These are phyloP conservation scores for Avicennia marina DNA, from an alignment of 257 asterid species.

Conservation along the genomic window DNA sequence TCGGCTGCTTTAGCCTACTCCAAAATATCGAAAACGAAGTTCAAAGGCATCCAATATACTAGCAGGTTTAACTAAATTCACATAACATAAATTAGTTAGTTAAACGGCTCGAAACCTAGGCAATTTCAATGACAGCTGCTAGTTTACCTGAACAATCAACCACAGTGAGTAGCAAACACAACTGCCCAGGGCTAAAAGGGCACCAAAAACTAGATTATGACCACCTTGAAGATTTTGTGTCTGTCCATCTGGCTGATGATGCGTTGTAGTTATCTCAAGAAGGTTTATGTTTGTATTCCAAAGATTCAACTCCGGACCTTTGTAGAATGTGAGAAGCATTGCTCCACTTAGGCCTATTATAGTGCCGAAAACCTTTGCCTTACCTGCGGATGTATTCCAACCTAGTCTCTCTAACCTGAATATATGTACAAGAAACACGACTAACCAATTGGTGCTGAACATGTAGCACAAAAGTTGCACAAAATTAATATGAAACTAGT, in stretches of 20 bases:
- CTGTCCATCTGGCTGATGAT: not conserved
- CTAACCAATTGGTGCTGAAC: too few relatives aligned
- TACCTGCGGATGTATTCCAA: constrained; percentile 55
- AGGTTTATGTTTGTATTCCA: constrained; percentile 52
- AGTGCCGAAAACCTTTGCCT: constrained; percentile 68
- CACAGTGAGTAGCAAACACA: constrained; percentile 49
- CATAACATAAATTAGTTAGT: too few relatives aligned
- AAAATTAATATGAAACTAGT: not conserved
- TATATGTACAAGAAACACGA: not conserved
- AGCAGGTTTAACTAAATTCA: too few relatives aligned
- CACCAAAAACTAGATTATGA: constrained; percentile 34
- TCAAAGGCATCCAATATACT: too few relatives aligned
- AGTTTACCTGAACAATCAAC: constrained; percentile 66
- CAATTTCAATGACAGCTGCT: too few relatives aligned
- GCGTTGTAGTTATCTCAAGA: constrained; percentile 18
- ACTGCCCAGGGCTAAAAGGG: constrained; percentile 37
- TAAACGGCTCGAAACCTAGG: too few relatives aligned
- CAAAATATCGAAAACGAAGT: too few relatives aligned
- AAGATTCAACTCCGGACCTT: constrained; percentile 44
- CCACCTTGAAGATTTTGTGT: not conserved
- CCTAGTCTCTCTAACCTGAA: constrained; percentile 64
- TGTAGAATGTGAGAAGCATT: constrained; percentile 66
- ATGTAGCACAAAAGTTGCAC: too few relatives aligned
- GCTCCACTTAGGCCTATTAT: constrained; percentile 64
- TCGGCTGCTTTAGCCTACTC: constrained; percentile 49